Conservation (phyloP, 2,329 filamentous ascomycete genomes). For the Epicoccum nigrum region DNA sequence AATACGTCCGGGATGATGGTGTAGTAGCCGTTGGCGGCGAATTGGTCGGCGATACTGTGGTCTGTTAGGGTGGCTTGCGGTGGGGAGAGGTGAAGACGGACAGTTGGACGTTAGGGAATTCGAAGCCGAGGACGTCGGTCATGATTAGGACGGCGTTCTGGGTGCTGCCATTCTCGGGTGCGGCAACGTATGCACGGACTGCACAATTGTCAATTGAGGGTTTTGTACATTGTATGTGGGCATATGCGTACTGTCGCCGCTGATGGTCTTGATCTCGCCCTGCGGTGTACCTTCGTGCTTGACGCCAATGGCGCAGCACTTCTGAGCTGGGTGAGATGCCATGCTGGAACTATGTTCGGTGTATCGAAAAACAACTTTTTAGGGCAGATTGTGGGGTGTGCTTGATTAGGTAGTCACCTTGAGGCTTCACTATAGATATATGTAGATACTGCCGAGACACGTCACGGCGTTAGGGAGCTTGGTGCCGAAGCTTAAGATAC, state of each 20-base stretch:
- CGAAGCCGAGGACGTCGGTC: slow-evolving; percentile 63
- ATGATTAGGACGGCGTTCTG: slow-evolving; percentile 62
- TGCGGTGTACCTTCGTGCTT: slow-evolving; percentile 58
- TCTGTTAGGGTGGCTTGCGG: slow-evolving; percentile 1
- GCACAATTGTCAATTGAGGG: neutral
- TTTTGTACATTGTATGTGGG: neutral
- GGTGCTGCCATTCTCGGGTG: slow-evolving; percentile 59
- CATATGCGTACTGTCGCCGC: slow-evolving; percentile 49
- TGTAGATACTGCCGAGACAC: neutral
- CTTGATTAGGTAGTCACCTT: neutral
- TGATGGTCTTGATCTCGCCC: slow-evolving; percentile 56
- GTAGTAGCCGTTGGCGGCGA: slow-evolving; percentile 74
- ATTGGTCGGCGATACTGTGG: slow-evolving; percentile 70
- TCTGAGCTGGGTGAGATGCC: slow-evolving; percentile 58
- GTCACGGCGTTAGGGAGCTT: neutral
- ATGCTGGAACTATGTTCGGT: slow-evolving; percentile 40
- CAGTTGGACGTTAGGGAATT: slow-evolving; percentile 58
- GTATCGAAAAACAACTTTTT: neutral
- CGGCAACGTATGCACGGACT: slow-evolving; percentile 63
- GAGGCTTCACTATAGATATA: neutral
- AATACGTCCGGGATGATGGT: slow-evolving; percentile 74
- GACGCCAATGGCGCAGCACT: slow-evolving; percentile 57
- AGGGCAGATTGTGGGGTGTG: neutral
- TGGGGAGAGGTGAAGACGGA: slow-evolving; percentile 6
- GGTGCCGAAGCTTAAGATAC: too few species aligned